Conservation (phyloP, 2,329 filamentous ascomycete species). For the Dendrostoma leiphaemia region DNA sequence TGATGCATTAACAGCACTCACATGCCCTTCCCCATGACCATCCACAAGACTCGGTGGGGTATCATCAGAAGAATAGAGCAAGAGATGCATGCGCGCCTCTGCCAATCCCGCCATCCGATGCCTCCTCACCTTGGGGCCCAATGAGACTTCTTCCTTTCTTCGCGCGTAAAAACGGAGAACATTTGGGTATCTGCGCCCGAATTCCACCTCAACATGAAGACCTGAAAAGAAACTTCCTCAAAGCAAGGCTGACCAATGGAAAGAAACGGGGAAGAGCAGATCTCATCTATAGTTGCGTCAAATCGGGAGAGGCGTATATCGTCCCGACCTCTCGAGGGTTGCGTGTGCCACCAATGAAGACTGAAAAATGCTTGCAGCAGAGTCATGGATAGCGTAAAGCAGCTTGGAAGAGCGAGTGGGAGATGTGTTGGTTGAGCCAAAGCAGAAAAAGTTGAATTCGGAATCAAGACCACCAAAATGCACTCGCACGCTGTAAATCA, state of each 20-base stretch:
- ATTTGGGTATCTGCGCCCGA: neutral
- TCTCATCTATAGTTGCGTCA: slow-evolving; percentile 1
- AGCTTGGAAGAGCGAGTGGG: neutral
- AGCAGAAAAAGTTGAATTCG: neutral
- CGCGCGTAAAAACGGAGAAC: neutral
- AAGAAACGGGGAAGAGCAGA: neutral
- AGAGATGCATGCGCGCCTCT: neutral
- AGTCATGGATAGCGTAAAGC: too few relatives aligned
- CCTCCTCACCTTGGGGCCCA: neutral
- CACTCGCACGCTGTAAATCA: slow-evolving; percentile 5
- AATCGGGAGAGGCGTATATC: neutral
- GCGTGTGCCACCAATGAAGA: too few relatives aligned
- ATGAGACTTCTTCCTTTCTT: neutral
- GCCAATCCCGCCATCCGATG: too few relatives aligned
- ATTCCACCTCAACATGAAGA: neutral
- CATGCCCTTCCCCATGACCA: neutral
- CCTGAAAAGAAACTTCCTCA: neutral
- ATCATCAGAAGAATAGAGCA: slow-evolving; percentile 1
- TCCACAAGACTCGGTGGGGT: neutral
- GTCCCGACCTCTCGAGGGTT: too few relatives aligned
- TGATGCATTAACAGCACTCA: neutral
- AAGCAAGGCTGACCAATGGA: neutral
- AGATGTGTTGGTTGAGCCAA: neutral
- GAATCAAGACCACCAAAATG: neutral
- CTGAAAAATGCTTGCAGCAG: neutral